These are phyloP conservation scores for Scheffersomyces coipomensis DNA, from an alignment of 805 yeast genomes.

Conservation along the genomic window DNA sequence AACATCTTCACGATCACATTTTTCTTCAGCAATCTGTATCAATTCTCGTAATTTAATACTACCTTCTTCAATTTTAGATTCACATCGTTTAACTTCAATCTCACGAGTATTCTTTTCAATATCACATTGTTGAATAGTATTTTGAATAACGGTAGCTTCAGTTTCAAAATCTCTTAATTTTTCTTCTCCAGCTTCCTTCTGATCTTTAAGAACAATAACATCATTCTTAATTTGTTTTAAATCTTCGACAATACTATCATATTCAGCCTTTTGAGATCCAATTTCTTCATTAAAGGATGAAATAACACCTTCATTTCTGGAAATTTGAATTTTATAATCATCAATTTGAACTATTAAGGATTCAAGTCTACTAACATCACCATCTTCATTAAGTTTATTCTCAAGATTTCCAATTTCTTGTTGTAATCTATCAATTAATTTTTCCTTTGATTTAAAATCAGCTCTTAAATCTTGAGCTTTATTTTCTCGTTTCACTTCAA, in stretches of 20 bases:
- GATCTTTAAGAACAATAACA: slow-evolving; percentile 12
- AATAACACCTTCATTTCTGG: slow-evolving; percentile 24
- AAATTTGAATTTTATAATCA: slow-evolving; percentile 24
- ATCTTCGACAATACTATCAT: slow-evolving; percentile 7
- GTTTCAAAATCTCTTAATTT: slow-evolving; percentile 25
- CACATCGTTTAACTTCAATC: slow-evolving; percentile 1
- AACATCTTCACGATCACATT: slow-evolving; percentile 51
- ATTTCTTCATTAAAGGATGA: slow-evolving; percentile 25
- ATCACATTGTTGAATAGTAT: not conserved
- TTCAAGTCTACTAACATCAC: slow-evolving; percentile 42
- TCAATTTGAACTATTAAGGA: slow-evolving; percentile 30
- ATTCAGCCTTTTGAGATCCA: slow-evolving; percentile 4
- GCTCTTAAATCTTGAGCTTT: slow-evolving; percentile 7
- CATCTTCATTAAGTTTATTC: slow-evolving; percentile 42
- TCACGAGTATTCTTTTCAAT: not conserved
- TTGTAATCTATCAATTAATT: not conserved
- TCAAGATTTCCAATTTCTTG: slow-evolving; percentile 17
- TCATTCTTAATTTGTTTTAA: slow-evolving; percentile 11
- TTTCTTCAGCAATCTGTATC: slow-evolving; percentile 26
- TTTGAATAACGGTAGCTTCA: slow-evolving; percentile 1
- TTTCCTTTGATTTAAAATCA: not conserved
- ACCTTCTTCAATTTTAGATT: slow-evolving; percentile 11
- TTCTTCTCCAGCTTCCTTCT: slow-evolving; percentile 20
- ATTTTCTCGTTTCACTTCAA: slow-evolving; percentile 1
- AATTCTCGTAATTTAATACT: slow-evolving; percentile 14